Percentiles rank a stretch among this genome's conserved stretches.
Evolutionary conservation across 2,329 filamentous ascomycete genomes (phyloP).

Genomic region (Fusarium staphyleae): DNA sequence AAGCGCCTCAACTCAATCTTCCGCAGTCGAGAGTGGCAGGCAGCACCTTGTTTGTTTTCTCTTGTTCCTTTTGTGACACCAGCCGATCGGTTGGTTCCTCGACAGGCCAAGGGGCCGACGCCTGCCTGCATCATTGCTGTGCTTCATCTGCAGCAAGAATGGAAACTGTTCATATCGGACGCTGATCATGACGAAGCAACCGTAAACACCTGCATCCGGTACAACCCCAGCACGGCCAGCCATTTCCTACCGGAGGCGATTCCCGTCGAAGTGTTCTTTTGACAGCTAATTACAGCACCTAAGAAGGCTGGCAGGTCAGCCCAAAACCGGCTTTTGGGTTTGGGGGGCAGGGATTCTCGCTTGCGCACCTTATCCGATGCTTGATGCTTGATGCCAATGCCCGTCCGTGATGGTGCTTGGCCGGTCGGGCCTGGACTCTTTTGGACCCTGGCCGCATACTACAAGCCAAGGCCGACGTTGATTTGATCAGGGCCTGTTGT

Average conservation of each 20-base stretch:
- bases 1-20: not conserved
- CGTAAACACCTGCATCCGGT: constrained; percentile 17
- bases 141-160: constrained; percentile 23
- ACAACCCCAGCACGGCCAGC: constrained; percentile 2
- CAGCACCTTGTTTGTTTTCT: not conserved
- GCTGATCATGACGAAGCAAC: constrained; percentile 31
- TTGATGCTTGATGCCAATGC: constrained; percentile 11
- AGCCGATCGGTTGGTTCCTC: constrained; percentile 20
- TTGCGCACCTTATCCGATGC: constrained; percentile 17
- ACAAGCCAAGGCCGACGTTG: constrained; percentile 19
- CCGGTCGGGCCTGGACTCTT: constrained; percentile 31
- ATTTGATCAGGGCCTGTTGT: not conserved
- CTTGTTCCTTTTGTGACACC: constrained; percentile 12
- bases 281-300: constrained; percentile 4
- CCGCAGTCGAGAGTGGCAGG: not conserved
- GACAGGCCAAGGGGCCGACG: constrained; percentile 24
- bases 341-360: constrained; percentile 4
- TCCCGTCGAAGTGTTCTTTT: not conserved
- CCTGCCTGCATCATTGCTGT: constrained; percentile 7
- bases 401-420: constrained; percentile 9
- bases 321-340: constrained; percentile 32
- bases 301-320: not conserved
- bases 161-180: constrained; percentile 22
- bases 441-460: constrained; percentile 31
- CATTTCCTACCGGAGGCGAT: too few relatives aligned